phyloP scores from a whole-genome alignment of 352 stramenopile species.

The Pythium aquatile region DNA sequence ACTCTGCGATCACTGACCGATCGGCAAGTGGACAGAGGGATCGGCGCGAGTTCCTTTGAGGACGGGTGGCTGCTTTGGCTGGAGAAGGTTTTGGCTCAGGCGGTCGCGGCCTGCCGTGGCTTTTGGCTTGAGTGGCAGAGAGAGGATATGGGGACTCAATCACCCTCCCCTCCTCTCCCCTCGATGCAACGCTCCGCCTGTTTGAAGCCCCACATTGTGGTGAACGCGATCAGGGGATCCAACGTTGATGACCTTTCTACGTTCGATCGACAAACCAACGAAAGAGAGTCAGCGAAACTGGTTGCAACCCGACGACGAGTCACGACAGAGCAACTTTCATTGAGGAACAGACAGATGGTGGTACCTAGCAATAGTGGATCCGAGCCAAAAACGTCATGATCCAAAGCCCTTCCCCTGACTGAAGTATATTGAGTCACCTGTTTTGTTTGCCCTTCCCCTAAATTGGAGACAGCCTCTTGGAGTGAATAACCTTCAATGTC shows the following conservation, averaged over 20 bases:
- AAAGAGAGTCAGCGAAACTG: background rate
- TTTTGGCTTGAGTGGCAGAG: background rate
- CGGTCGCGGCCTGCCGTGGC: background rate
- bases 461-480: background rate
- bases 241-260: background rate
- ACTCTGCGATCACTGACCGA: background rate
- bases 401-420: background rate
- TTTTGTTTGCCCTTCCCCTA: background rate
- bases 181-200: background rate
- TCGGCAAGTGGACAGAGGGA: constrained; percentile 3
- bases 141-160: background rate
- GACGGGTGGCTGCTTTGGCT: background rate
- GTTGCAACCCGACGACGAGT: background rate
- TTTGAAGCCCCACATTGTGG: background rate
- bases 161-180: too few relatives aligned
- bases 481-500: background rate
- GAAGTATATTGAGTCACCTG: background rate
- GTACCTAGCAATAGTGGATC: background rate
- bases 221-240: background rate
- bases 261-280: background rate
- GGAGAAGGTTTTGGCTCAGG: background rate
- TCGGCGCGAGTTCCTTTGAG: background rate
- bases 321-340: background rate
- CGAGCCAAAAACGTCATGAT: background rate
- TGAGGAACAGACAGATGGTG: background rate